Evolutionary conservation across 352 stramenopile species (phyloP), one percentile per base, ranked within the genome.

Genomic region (Globisporangium iwayamae): DNA sequence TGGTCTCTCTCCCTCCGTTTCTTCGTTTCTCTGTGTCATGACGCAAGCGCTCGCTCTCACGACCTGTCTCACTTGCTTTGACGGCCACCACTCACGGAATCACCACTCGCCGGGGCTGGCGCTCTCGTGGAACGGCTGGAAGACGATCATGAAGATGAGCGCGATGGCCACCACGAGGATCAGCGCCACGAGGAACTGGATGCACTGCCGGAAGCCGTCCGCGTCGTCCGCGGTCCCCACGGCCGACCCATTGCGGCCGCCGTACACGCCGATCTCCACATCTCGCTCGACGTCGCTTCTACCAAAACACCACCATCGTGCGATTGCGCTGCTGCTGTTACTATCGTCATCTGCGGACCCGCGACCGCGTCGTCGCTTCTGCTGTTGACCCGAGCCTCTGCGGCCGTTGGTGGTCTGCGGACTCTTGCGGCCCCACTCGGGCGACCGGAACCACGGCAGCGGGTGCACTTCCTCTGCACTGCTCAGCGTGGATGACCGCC

Each of bases 381-480:
- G 16, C n/a, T 52, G 32, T 43, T 7, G 58, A 58, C 57, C 54
- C 60, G 59, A 16, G 48, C 62, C 38, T 52, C 63, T 14, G 53
- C 52, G 52, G 28, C 52, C 36, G 36, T 41, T 41, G 9, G 36
- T 14, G 9, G 13, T 4, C 56, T 2, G 70, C 52, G 32, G 74
- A 69, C 14, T 63, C 45, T 62, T 67, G 36, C 70, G 71, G 2
- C 72, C 69, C 79, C 73, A 85, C 62, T 90, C 79, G 52, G 84
- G 84, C 41, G 80, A 90, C 46, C 76, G 77, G 70, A 91, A 93
- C 84, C 84, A 93, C 59, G 84, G 84, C 65, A 93, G 69, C 32
- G 84, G 84, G 53, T 91, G 71, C 20, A 91, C 65, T 53, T 90
- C 84, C 58, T 93, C 80, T 6, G 32, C 60, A 18, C 45, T 28